Conservation (phyloP, 1,284 basidiomycete species). For the Ceratobasidium theobromae region DNA sequence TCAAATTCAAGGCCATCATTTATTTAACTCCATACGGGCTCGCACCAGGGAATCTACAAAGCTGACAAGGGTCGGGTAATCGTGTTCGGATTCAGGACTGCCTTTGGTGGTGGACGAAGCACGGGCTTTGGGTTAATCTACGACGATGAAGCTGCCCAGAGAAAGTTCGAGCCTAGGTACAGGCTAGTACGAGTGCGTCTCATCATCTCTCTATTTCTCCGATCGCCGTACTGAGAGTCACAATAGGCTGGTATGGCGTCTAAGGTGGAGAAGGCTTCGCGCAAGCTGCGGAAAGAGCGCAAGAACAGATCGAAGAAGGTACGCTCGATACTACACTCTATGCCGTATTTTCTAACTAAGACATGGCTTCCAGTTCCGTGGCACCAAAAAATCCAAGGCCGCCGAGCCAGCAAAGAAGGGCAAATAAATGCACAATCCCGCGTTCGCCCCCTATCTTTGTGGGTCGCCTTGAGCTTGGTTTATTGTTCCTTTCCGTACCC, state of each 20-base stretch:
- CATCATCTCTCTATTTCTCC: slow-evolving; percentile 14
- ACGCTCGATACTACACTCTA: slow-evolving; percentile 36
- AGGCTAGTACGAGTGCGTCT: slow-evolving; percentile 87
- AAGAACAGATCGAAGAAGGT: slow-evolving; percentile 99
- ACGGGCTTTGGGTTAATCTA: slow-evolving; percentile 98
- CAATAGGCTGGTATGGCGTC: slow-evolving; percentile 80
- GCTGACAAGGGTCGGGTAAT: slow-evolving; percentile 65
- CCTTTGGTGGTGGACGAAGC: slow-evolving; percentile 98
- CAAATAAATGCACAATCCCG: slow-evolving; percentile 55
- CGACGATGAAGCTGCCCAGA: slow-evolving; percentile 93
- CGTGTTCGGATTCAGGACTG: slow-evolving; percentile 82
- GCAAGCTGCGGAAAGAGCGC: slow-evolving; percentile 99
- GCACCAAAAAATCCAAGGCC: slow-evolving; percentile 91
- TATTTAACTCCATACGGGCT: background rate
- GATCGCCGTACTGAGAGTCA: background rate
- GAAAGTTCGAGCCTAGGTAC: slow-evolving; percentile 96
- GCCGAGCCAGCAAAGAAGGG: slow-evolving; percentile 85
- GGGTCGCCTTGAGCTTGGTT: slow-evolving; percentile 6
- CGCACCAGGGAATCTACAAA: slow-evolving; percentile 54
- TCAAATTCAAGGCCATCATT: background rate
- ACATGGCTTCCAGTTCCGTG: slow-evolving; percentile 62
- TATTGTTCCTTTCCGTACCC: background rate
- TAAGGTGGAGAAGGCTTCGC: slow-evolving; percentile 90
- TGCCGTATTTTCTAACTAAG: slow-evolving; percentile 18
- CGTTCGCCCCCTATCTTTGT: background rate